A percentile compares a stretch with the other conserved stretches of the same genome.
Evolutionary conservation across 2,329 filamentous ascomycete genomes (phyloP).

Genomic region (Cytospora paraplurivora): DNA sequence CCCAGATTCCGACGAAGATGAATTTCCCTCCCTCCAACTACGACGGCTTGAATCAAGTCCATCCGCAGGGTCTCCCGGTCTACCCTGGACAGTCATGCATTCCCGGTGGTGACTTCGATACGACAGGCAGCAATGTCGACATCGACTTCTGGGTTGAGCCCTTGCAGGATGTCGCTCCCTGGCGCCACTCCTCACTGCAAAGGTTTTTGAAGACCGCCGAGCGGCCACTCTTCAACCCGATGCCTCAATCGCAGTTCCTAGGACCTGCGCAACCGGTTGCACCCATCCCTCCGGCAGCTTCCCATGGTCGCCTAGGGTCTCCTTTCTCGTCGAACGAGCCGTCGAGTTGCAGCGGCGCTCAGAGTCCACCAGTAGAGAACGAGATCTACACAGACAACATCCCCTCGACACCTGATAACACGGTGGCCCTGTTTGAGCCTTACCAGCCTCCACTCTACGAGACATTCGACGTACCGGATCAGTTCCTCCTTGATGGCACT

Average conservation of each 20-base stretch:
- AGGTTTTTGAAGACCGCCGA: conserved; percentile 37
- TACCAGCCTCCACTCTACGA: conserved; percentile 34
- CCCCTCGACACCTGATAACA: conserved; percentile 44
- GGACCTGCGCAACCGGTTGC: conserved; percentile 18
- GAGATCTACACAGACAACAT: conserved; percentile 41
- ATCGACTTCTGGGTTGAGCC: conserved; percentile 24
- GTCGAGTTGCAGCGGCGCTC: conserved; percentile 42
- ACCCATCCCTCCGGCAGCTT: conserved; percentile 29
- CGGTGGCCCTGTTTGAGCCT: conserved; percentile 36
- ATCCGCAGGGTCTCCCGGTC: not conserved
- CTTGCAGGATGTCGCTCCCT: conserved; percentile 34
- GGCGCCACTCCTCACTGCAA: conserved; percentile 33
- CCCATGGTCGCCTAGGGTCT: conserved; percentile 38
- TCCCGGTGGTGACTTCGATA: conserved; percentile 5
- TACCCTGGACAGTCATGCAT: conserved; percentile 7
- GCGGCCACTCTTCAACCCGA: conserved; percentile 35
- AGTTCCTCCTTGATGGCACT: conserved; percentile 37
- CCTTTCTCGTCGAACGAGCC: conserved; percentile 43
- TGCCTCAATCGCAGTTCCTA: conserved; percentile 23
- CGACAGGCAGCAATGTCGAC: not conserved
- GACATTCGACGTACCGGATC: conserved; percentile 32
- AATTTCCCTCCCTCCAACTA: conserved; percentile 11
- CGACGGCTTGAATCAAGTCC: conserved; percentile 8
- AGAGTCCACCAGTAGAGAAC: conserved; percentile 44
- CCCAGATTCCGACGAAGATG: conserved; percentile 8